phyloP scores from a whole-genome alignment of 1,284 basidiomycete genomes.

The Leccinum griseonigrum region DNA sequence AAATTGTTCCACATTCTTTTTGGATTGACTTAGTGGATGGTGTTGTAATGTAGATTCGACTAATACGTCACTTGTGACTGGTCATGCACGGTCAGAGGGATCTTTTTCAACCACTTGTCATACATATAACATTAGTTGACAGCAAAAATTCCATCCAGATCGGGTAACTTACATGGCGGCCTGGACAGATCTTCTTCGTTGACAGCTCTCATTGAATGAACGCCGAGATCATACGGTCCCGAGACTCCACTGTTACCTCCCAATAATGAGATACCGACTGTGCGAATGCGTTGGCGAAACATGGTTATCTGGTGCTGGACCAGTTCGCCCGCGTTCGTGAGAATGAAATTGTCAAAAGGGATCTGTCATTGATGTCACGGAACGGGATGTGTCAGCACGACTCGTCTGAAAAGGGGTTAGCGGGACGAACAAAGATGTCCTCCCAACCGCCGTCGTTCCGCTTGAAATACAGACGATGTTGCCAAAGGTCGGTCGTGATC shows the following conservation, averaged over 20 bases:
- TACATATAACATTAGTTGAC: neutral
- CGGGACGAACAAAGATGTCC: conserved; percentile 68
- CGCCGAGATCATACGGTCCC: conserved; percentile 73
- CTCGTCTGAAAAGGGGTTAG: neutral
- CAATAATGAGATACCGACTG: conserved; percentile 80
- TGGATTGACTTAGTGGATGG: neutral
- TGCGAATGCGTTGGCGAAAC: conserved; percentile 72
- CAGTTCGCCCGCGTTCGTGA: conserved; percentile 81
- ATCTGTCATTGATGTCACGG: conserved; percentile 46
- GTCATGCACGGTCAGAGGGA: conserved; percentile 30
- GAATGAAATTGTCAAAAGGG: conserved; percentile 77
- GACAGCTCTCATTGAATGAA: conserved; percentile 67
- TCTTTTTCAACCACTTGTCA: conserved; percentile 32
- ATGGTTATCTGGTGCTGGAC: conserved; percentile 68
- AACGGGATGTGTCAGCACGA: conserved; percentile 1
- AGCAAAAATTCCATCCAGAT: neutral
- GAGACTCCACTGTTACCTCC: conserved; percentile 73
- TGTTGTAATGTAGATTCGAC: conserved; percentile 1
- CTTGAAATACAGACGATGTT: conserved; percentile 81
- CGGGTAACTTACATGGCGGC: conserved; percentile 36
- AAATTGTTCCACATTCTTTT: conserved; percentile 1
- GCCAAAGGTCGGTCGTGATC: conserved; percentile 81
- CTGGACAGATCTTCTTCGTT: conserved; percentile 51
- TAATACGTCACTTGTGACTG: conserved; percentile 1
- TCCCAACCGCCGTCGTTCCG: conserved; percentile 78